These are phyloP conservation scores for Maudiozyma humilis DNA, from an alignment of 1,139 yeast genomes.

Conservation along the genomic window DNA sequence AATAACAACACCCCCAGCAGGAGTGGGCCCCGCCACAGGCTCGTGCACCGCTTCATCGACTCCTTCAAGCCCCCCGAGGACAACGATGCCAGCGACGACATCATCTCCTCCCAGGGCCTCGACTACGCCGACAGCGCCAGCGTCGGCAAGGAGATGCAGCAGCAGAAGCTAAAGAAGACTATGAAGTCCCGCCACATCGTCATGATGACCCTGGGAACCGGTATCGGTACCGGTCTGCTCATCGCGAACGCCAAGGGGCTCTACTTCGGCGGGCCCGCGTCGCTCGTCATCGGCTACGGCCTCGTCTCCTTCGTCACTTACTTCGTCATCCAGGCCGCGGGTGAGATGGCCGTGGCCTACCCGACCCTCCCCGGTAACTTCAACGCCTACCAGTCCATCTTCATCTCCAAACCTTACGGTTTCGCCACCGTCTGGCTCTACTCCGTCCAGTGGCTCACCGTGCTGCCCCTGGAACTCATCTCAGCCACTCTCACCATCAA, in stretches of 20 bases:
- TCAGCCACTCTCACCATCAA: slow-evolving; percentile 63
- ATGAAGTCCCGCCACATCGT: slow-evolving; percentile 42
- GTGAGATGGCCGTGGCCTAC: slow-evolving; percentile 69
- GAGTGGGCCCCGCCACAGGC: slow-evolving; percentile 2
- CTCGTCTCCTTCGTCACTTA: slow-evolving; percentile 59
- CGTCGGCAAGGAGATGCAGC: slow-evolving; percentile 1
- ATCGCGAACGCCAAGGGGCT: slow-evolving; percentile 66
- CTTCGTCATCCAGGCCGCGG: slow-evolving; percentile 64
- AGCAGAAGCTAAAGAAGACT: slow-evolving; percentile 35
- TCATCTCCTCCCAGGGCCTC: neutral
- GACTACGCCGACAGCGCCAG: neutral
- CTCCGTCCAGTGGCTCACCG: slow-evolving; percentile 68
- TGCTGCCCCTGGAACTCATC: slow-evolving; percentile 64
- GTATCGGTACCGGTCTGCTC: slow-evolving; percentile 67
- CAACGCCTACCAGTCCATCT: slow-evolving; percentile 54
- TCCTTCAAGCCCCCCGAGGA: slow-evolving; percentile 17
- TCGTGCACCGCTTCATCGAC: slow-evolving; percentile 15
- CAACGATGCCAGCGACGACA: slow-evolving; percentile 7
- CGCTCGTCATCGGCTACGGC: slow-evolving; percentile 57
- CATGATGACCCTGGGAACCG: slow-evolving; percentile 72
- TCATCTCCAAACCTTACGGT: slow-evolving; percentile 66
- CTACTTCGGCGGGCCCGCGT: slow-evolving; percentile 67
- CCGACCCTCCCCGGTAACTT: slow-evolving; percentile 63
- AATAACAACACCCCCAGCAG: too few relatives aligned
- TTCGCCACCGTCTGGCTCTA: slow-evolving; percentile 73